A percentile compares a stretch with the other conserved stretches of the same genome.
phyloP scores from a whole-genome alignment of 768 basidiomycete species.

The Russula lepida region DNA sequence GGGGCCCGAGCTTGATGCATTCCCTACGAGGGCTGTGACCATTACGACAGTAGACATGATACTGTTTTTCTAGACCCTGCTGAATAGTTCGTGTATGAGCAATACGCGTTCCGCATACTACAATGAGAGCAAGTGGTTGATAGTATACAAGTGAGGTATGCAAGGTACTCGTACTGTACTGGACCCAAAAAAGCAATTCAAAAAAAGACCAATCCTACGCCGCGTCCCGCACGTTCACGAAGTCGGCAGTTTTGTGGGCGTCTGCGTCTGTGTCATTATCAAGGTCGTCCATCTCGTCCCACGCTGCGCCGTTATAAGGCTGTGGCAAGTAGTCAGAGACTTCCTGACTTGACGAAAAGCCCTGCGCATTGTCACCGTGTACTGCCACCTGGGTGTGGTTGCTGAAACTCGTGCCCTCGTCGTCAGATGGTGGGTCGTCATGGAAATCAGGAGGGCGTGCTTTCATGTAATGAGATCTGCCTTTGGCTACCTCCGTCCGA shows the following conservation, averaged over 20 bases:
- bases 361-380: not conserved
- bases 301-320: constrained; percentile 3
- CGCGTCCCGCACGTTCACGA: not conserved
- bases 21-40: not conserved
- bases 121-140: constrained; percentile 9
- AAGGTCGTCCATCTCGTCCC: constrained; percentile 14
- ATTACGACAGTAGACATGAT: not conserved
- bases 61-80: not conserved
- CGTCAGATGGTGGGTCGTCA: not conserved
- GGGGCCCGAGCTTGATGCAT: not conserved
- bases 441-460: constrained; percentile 2
- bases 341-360: constrained; percentile 17
- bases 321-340: constrained; percentile 21
- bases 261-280: constrained; percentile 1
- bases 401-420: not conserved
- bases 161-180: not conserved
- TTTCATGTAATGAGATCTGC: constrained; percentile 9
- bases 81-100: not conserved
- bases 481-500: constrained; percentile 27
- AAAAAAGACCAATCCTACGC: not conserved
- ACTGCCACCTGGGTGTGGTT: not conserved
- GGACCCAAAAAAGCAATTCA: constrained; percentile 12
- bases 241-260: not conserved
- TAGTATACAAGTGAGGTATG: constrained; percentile 20
- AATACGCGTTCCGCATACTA: not conserved